Evolutionary conservation across 306 rosid species (phyloP), one percentile per base, ranked within the genome.

Genomic region (Betula pendula): DNA sequence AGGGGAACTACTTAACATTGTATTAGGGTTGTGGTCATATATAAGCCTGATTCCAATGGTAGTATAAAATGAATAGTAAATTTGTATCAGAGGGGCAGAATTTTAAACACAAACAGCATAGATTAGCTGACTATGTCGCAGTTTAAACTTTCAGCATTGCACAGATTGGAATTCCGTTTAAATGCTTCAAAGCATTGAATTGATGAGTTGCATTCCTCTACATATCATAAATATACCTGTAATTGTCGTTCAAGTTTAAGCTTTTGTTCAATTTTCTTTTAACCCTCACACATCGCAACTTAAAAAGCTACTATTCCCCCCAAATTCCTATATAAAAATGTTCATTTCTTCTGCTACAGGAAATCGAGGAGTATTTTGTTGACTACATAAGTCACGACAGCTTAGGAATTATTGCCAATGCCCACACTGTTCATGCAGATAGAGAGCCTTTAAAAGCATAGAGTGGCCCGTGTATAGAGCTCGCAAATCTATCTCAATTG

Each of bases 401-500:
- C 58, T 73, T 90, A 73, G 98, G 98, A 68, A 81, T 83, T 19
- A 86, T 93, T 77, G 85, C 97, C 73, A 91, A 84, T 85, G 94
- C 96, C 31, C 97, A 93, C 83, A 88, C 86, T 6, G 97, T 77
- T 35, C 89, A 85, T 76, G 98, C 98, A 20, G 98, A 94, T 76
- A 83, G 15, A 43, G 83, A 87, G 71, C 12, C 70, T 51, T 0
- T 0, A 1, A 90, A 90, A 83, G 97, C 97, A 66, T 87, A 81
- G 96, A 77, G 94, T 74, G 14, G 13, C 2, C 80, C 79, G 6
- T 93, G 97, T 56, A 43, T 86, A 52, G 78, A 90, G 84, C 96
- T 93, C 14, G 97, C 96, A 22, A 90, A 79, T 78, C 72, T 93
- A 58, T 86, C 69, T 93, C 97, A 19, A 45, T 79, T 3, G 98